Percentiles rank a stretch among this genome's conserved stretches.
Evolutionary conservation across 257 asterid genomes (phyloP).

Genomic region (Marsdenia floribunda): DNA sequence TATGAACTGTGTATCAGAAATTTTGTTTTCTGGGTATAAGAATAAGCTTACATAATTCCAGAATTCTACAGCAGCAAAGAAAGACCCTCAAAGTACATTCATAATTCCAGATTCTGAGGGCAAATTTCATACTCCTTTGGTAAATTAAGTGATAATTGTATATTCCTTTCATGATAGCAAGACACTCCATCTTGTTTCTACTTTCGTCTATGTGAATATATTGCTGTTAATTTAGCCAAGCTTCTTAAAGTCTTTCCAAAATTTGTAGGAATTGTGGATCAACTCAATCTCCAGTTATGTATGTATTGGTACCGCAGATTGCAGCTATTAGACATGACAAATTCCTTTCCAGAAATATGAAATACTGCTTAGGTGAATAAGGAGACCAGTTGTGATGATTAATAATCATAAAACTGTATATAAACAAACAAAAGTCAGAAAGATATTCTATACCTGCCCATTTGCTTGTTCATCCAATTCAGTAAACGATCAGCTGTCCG

Average conservation of each 20-base stretch:
- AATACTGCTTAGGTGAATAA: not conserved
- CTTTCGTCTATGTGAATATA: not conserved
- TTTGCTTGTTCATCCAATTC: slow-evolving; percentile 71
- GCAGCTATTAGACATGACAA: not conserved
- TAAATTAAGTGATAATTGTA: not conserved
- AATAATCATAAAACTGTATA: not conserved
- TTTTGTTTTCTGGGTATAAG: not conserved
- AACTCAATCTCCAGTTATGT: not conserved
- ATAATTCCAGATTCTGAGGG: not conserved
- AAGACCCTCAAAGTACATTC: not conserved
- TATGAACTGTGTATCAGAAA: slow-evolving; percentile 52
- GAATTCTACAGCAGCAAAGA: not conserved
- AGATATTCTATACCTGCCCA: slow-evolving; percentile 47
- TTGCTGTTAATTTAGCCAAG: not conserved
- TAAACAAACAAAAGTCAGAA: not conserved
- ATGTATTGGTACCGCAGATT: not conserved
- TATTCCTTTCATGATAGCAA: not conserved
- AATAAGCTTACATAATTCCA: not conserved
- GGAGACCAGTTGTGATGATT: not conserved
- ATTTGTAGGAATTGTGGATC: not conserved
- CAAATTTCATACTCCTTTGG: not conserved
- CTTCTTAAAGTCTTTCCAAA: not conserved
- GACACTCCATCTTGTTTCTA: not conserved
- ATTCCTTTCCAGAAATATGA: not conserved
- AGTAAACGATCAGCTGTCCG: slow-evolving; percentile 68